Evolutionary conservation across 768 basidiomycete genomes (phyloP).

Genomic region (Podaxis rugospora): DNA sequence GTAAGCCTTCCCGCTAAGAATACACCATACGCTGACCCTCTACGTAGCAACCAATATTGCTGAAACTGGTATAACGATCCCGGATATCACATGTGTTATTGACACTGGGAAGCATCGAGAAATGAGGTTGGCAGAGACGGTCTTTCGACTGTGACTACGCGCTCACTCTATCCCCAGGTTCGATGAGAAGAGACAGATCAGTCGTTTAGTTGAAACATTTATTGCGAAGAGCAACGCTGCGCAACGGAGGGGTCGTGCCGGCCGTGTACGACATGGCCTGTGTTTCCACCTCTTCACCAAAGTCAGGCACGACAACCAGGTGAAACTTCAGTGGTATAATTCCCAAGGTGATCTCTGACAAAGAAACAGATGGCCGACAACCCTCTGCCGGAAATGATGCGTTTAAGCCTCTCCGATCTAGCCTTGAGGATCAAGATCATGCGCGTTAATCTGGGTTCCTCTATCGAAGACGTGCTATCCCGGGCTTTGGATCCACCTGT

Average conservation of each 20-base stretch:
- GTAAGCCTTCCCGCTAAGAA: slow-evolving; percentile 34
- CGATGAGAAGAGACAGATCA: slow-evolving; percentile 96
- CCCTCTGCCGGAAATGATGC: slow-evolving; percentile 93
- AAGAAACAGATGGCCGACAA: slow-evolving; percentile 71
- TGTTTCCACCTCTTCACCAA: slow-evolving; percentile 97
- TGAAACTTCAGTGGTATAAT: slow-evolving; percentile 15
- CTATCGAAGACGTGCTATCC: slow-evolving; percentile 88
- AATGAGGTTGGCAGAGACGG: slow-evolving; percentile 56
- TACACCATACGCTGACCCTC: not conserved
- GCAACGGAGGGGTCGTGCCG: slow-evolving; percentile 86
- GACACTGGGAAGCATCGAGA: slow-evolving; percentile 93
- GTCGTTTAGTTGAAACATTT: slow-evolving; percentile 86
- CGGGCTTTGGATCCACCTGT: slow-evolving; percentile 88
- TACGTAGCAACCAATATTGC: slow-evolving; percentile 82
- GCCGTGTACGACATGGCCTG: slow-evolving; percentile 83
- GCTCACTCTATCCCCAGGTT: slow-evolving; percentile 45
- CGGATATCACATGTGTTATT: slow-evolving; percentile 95
- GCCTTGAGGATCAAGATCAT: slow-evolving; percentile 91
- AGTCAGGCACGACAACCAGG: slow-evolving; percentile 76
- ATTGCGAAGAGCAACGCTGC: slow-evolving; percentile 89
- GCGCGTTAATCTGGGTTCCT: slow-evolving; percentile 77
- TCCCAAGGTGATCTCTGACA: slow-evolving; percentile 1
- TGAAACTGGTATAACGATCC: slow-evolving; percentile 98
- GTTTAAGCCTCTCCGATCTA: slow-evolving; percentile 88
- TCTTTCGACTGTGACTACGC: not conserved